Evolutionary conservation across 257 asterid genomes (phyloP).

Genomic region (Dorcoceras hygrometricum): DNA sequence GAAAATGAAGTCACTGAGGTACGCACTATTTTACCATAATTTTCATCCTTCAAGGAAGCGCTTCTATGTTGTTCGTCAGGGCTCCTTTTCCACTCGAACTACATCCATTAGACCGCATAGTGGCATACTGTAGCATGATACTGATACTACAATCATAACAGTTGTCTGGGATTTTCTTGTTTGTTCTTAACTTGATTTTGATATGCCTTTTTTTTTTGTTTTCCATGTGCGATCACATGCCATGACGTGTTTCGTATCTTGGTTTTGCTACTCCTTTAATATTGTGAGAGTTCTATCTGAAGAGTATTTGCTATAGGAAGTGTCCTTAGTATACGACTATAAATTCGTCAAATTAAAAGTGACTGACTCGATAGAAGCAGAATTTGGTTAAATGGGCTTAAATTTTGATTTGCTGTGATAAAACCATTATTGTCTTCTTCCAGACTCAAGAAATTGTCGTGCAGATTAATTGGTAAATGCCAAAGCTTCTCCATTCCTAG

Average conservation of each 20-base stretch:
- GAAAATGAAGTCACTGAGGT: conserved; percentile 72
- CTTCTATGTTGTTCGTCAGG: background rate
- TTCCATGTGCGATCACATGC: background rate
- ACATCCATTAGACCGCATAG: background rate
- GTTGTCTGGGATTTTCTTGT: too few relatives aligned
- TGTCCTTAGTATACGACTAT: background rate
- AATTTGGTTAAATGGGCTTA: too few relatives aligned
- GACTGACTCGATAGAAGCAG: background rate
- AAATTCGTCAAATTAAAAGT: background rate
- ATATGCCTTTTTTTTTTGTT: background rate
- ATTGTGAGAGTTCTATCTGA: background rate
- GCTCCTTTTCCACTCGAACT: background rate
- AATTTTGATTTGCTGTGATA: background rate
- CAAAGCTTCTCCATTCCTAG: background rate
- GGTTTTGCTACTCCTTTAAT: background rate
- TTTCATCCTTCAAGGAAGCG: conserved; percentile 16
- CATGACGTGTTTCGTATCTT: background rate
- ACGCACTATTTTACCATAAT: conserved; percentile 6
- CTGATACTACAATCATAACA: too few relatives aligned
- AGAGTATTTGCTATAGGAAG: background rate
- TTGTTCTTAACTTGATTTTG: background rate
- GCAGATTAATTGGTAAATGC: background rate
- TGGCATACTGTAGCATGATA: too few relatives aligned
- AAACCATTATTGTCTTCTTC: background rate
- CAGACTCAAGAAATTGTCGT: background rate